Percentiles rank a stretch among this genome's conserved stretches.
phyloP scores from a whole-genome alignment of 768 basidiomycete genomes.

The Trametes villosa region DNA sequence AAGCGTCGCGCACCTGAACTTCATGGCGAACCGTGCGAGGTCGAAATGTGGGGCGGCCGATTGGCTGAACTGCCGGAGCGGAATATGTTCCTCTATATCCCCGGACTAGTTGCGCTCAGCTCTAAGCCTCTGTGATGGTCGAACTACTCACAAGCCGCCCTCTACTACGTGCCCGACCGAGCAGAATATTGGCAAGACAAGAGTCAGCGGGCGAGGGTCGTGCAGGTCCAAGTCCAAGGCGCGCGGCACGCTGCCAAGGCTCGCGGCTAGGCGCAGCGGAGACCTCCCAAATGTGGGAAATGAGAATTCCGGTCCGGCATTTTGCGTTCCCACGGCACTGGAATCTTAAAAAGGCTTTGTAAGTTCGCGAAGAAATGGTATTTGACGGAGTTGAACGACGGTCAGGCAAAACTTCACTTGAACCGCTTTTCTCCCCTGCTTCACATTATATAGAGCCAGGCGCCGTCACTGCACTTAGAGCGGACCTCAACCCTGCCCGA shows the following conservation, averaged over 20 bases:
- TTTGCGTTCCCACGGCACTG: too few relatives aligned
- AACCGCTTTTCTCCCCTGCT: too few relatives aligned
- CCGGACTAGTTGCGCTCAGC: background rate
- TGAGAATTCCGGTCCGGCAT: too few relatives aligned
- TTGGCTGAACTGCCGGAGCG: slow-evolving; percentile 29
- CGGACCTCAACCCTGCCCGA: too few relatives aligned
- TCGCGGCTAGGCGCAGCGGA: too few relatives aligned
- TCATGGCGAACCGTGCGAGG: slow-evolving; percentile 47
- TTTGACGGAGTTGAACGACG: too few relatives aligned
- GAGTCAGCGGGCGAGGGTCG: background rate
- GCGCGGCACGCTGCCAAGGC: background rate
- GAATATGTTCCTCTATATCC: slow-evolving; percentile 29
- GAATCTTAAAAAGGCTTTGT: too few relatives aligned
- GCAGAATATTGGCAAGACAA: background rate
- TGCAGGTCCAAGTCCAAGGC: background rate
- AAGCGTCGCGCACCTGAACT: slow-evolving; percentile 54
- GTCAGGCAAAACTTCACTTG: too few relatives aligned
- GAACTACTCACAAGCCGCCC: background rate
- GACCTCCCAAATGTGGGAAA: too few relatives aligned
- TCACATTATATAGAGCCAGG: too few relatives aligned
- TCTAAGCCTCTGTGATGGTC: background rate
- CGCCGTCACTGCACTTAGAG: too few relatives aligned
- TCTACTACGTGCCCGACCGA: background rate
- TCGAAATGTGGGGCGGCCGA: slow-evolving; percentile 18
- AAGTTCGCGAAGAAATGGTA: too few relatives aligned